Percentiles rank a stretch among this genome's conserved stretches.
phyloP scores from a whole-genome alignment of 2,329 filamentous ascomycete genomes.

The Fusarium musae region DNA sequence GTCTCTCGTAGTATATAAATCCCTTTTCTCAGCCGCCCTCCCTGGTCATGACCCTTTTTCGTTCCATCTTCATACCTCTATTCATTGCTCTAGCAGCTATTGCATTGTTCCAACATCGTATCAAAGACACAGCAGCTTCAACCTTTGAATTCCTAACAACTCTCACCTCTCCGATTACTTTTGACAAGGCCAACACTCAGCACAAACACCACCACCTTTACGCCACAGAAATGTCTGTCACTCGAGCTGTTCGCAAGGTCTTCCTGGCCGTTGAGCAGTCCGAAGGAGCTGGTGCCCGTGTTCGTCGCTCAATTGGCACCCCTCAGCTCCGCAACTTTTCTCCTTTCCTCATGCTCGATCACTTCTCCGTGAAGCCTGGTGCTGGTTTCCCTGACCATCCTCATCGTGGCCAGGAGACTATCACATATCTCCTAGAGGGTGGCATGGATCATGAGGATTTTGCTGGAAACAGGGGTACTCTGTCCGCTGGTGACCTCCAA shows the following conservation, averaged over 20 bases:
- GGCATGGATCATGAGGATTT: conserved; percentile 94
- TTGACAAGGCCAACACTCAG: neutral
- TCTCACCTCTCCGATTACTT: conserved; percentile 3
- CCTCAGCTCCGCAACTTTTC: conserved; percentile 85
- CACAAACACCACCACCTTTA: conserved; percentile 43
- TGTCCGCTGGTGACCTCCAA: conserved; percentile 88
- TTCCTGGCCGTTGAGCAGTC: conserved; percentile 87
- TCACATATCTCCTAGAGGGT: conserved; percentile 89
- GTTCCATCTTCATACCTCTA: conserved; percentile 44
- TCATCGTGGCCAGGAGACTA: conserved; percentile 84
- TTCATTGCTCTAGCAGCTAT: conserved; percentile 47
- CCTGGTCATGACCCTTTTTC: conserved; percentile 47
- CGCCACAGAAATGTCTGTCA: conserved; percentile 69
- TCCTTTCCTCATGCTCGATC: conserved; percentile 96
- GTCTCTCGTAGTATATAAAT: conserved; percentile 37
- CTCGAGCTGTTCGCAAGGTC: conserved; percentile 82
- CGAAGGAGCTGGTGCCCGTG: conserved; percentile 88
- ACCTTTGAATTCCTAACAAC: conserved; percentile 32
- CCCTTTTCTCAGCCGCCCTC: conserved; percentile 20
- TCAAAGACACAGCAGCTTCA: conserved; percentile 35
- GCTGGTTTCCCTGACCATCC: conserved; percentile 92
- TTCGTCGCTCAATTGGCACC: conserved; percentile 89
- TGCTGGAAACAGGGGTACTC: conserved; percentile 84
- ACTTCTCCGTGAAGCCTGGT: conserved; percentile 83
- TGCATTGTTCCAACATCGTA: conserved; percentile 40